These are phyloP conservation scores for Xylaria sp. DNA, from an alignment of 2,329 filamentous ascomycete genomes.

Conservation along the genomic window DNA sequence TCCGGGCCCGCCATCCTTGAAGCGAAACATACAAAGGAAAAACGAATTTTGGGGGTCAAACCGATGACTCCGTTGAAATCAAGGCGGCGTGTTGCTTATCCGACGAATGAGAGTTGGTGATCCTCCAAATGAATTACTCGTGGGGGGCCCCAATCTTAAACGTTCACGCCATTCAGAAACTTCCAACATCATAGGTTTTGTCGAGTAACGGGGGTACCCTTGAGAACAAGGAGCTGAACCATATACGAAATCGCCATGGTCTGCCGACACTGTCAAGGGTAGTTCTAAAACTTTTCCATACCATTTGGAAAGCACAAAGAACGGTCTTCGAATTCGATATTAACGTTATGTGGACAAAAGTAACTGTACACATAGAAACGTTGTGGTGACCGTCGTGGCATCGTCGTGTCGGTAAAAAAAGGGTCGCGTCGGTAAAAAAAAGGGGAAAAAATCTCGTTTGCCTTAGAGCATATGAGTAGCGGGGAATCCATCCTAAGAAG, in stretches of 20 bases:
- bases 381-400: not conserved
- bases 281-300: not conserved
- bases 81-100: not conserved
- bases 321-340: not conserved
- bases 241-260: not conserved
- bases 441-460: not conserved
- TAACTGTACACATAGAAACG: not conserved
- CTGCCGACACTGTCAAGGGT: not conserved
- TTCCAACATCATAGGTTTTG: not conserved
- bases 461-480: slow-evolving; percentile 5
- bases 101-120: not conserved
- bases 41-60: not conserved
- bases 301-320: slow-evolving; percentile 5
- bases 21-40: slow-evolving; percentile 4
- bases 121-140: not conserved
- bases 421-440: too few species aligned
- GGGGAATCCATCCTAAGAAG: slow-evolving; percentile 2
- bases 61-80: not conserved
- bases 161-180: not conserved
- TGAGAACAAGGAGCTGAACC: not conserved
- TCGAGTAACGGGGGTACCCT: not conserved
- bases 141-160: too few species aligned
- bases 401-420: not conserved
- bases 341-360: not conserved
- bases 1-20: slow-evolving; percentile 4